Conservation (phyloP, 106 monocot genomes). For the Dendrobium nobile region DNA sequence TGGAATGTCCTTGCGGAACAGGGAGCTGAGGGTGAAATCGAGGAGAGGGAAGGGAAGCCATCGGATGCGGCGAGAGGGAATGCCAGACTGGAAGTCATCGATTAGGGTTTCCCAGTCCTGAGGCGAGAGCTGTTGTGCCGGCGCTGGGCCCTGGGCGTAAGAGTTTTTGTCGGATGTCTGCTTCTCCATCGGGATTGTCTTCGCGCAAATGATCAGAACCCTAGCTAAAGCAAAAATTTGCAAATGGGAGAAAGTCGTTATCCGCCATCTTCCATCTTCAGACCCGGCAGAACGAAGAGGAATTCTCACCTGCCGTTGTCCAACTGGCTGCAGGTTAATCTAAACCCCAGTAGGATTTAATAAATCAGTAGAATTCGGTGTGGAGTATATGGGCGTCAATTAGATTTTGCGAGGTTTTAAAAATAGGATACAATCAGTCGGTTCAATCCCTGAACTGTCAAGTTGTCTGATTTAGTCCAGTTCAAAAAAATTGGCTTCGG, state of each 20-base stretch:
- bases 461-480: too few relatives aligned
- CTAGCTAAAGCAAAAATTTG: background rate
- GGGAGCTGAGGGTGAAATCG: conserved; percentile 25
- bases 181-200: background rate
- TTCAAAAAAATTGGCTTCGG: too few relatives aligned
- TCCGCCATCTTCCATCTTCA: background rate
- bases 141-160: background rate
- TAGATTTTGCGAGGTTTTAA: too few relatives aligned
- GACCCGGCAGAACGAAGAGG: background rate
- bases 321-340: too few relatives aligned
- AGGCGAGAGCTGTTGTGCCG: conserved; percentile 18
- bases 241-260: background rate
- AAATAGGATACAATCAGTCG: too few relatives aligned
- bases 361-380: too few relatives aligned
- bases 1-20: conserved; percentile 62
- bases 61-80: conserved; percentile 20
- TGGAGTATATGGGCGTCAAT: too few relatives aligned
- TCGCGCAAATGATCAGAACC: background rate
- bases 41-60: conserved; percentile 42
- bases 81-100: conserved; percentile 52
- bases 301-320: too few relatives aligned
- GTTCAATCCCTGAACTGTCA: too few relatives aligned
- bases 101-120: conserved; percentile 59
- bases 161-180: background rate
- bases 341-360: too few relatives aligned